These are phyloP conservation scores for Septoria linicola DNA, from an alignment of 2,329 filamentous ascomycete species.

Conservation along the genomic window DNA sequence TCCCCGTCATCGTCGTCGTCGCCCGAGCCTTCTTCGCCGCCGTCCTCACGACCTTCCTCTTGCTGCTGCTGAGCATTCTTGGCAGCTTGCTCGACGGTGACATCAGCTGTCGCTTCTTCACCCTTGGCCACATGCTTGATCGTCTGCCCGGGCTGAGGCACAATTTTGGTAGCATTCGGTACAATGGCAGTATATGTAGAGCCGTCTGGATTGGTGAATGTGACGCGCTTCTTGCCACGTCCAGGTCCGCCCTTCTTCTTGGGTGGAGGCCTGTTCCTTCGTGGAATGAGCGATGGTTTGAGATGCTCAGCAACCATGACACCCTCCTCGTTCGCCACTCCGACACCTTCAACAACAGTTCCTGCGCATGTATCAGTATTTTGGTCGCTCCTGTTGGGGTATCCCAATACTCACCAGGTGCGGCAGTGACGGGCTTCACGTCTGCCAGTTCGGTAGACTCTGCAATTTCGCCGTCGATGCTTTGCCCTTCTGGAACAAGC, in stretches of 20 bases:
- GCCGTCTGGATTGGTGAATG: constrained; percentile 51
- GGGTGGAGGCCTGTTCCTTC: constrained; percentile 72
- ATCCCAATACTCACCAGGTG: constrained; percentile 44
- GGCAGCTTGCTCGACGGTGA: constrained; percentile 41
- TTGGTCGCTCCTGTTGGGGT: neutral
- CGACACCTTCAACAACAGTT: constrained; percentile 59
- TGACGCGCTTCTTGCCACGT: constrained; percentile 73
- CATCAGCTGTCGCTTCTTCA: constrained; percentile 37
- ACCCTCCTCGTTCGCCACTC: constrained; percentile 61
- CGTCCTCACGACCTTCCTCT: constrained; percentile 47
- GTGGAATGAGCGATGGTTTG: constrained; percentile 38
- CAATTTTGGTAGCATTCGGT: constrained; percentile 40
- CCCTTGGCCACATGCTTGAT: constrained; percentile 40
- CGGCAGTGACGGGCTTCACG: constrained; percentile 49
- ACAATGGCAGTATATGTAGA: constrained; percentile 43
- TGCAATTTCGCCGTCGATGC: constrained; percentile 78
- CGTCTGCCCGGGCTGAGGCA: constrained; percentile 35
- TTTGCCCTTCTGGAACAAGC: constrained; percentile 74
- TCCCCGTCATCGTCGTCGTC: constrained; percentile 53
- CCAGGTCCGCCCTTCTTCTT: constrained; percentile 75
- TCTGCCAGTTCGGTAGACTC: constrained; percentile 52
- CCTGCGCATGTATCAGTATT: neutral
- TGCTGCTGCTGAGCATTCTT: constrained; percentile 50
- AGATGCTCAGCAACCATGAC: constrained; percentile 52
- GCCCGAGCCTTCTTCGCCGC: constrained; percentile 48